phyloP scores from a whole-genome alignment of 2,329 filamentous ascomycete genomes.

The Gnomoniopsis smithogilvyi region DNA sequence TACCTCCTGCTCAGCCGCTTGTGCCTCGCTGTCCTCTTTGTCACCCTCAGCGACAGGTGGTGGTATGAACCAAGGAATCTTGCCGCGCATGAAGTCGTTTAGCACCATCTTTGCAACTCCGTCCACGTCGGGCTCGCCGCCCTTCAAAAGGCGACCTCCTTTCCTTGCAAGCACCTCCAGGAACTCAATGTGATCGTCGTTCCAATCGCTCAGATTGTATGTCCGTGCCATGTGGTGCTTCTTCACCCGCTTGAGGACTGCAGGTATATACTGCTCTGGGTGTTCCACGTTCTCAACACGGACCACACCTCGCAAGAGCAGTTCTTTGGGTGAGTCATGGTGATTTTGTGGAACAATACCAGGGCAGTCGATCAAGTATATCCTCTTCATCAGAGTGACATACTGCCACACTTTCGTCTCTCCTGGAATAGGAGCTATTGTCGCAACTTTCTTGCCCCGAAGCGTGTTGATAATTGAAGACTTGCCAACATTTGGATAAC shows the following conservation, averaged over 20 bases:
- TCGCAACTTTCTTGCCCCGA: conserved; percentile 90
- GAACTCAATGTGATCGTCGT: conserved; percentile 74
- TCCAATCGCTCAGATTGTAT: conserved; percentile 81
- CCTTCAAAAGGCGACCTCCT: conserved; percentile 79
- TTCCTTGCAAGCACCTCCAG: conserved; percentile 85
- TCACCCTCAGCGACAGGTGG: conserved; percentile 60
- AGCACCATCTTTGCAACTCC: conserved; percentile 95
- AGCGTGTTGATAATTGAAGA: conserved; percentile 97
- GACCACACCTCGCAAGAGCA: conserved; percentile 86
- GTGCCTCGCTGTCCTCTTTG: conserved; percentile 59
- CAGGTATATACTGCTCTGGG: conserved; percentile 91
- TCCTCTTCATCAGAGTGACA: conserved; percentile 77
- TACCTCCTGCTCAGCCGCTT: conserved; percentile 84
- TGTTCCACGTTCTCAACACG: conserved; percentile 95
- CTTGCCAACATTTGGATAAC: conserved; percentile 91
- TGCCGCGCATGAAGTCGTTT: conserved; percentile 93
- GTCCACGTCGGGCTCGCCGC: conserved; percentile 92
- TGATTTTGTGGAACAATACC: conserved; percentile 91
- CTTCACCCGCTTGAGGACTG: conserved; percentile 77
- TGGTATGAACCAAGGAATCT: conserved; percentile 93
- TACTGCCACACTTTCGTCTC: conserved; percentile 98
- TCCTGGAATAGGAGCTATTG: conserved; percentile 88
- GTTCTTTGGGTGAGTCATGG: conserved; percentile 79
- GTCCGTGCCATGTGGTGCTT: conserved; percentile 86
- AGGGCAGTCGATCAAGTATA: conserved; percentile 93